phyloP scores from a whole-genome alignment of 345 rosid genomes.

The Gossypium bickii region DNA sequence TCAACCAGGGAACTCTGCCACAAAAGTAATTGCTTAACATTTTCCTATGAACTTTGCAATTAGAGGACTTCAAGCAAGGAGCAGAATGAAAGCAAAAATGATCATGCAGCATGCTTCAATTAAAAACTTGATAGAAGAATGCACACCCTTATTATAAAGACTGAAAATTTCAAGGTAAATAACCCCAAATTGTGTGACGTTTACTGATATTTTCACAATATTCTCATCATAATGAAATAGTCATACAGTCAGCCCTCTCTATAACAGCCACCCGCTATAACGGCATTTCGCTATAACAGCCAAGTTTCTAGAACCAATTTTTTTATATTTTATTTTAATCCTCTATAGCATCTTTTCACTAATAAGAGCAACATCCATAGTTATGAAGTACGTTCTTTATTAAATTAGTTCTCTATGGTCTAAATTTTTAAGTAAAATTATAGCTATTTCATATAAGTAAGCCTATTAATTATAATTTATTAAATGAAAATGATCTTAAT shows the following conservation, averaged over 20 bases:
- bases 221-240: not conserved
- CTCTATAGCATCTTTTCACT: too few relatives aligned
- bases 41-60: not conserved
- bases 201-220: not conserved
- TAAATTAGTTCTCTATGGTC: too few relatives aligned
- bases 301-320: too few relatives aligned
- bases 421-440: too few relatives aligned
- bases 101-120: not conserved
- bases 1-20: constrained; percentile 97
- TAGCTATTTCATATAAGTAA: too few relatives aligned
- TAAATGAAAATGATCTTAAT: too few relatives aligned
- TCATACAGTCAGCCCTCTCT: not conserved
- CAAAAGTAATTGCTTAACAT: constrained; percentile 17
- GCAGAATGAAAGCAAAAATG: not conserved
- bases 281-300: too few relatives aligned
- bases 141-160: not conserved
- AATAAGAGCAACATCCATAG: too few relatives aligned
- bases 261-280: too few relatives aligned
- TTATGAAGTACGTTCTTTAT: too few relatives aligned
- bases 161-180: not conserved
- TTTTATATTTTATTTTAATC: too few relatives aligned
- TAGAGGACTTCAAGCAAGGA: not conserved
- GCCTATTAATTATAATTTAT: too few relatives aligned
- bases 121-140: not conserved
- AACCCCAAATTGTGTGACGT: not conserved